Evolutionary conservation across 352 stramenopile genomes (phyloP), one percentile per base, ranked within the genome.

Genomic region (Globisporangium middletonii): DNA sequence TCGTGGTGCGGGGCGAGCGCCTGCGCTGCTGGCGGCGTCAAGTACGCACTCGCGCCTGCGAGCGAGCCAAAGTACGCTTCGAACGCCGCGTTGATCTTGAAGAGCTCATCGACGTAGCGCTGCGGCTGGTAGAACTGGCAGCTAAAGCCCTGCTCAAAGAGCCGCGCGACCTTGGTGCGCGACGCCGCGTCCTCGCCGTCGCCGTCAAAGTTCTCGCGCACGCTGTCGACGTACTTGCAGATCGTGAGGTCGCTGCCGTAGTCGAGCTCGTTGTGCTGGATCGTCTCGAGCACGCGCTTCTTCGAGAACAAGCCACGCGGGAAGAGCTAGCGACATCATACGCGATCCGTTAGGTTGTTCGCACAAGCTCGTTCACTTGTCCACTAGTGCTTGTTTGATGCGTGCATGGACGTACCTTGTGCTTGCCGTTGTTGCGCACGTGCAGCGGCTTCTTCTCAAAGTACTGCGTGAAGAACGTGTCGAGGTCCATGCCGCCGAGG

Each of bases 121-220:
- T 95, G 86, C 12, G 86, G 86, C 55, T 95, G 86, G 61, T 90
- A 95, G 59, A 95, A 95, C 63, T 95, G 86, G 65, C 83, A 92
- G 63, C 83, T 95, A 65, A 83, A 95, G 27, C 76, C 72, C 37
- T 68, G 69, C 37, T 89, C 74, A 18, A 95, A 65, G 50, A 92
- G 62, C 41, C 65, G 73, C 27, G 63, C 71, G 50, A 95, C 67
- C 55, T 88, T 73, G 50, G 78, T 71, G 50, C 74, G 78, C 18
- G 71, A 74, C 1, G 69, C 78, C 58, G 78, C 60, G 8, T 60
- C 60, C 33, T 89, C 74, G 8, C 75, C 69, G 46, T 78, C 60
- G n/a, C 63, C 65, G 33, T 87, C 70, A 41, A 83, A 93, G 60
- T 92, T 89, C 38, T 87, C 76, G 23, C 83, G 83, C 62, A 77